phyloP scores from a whole-genome alignment of 768 basidiomycete genomes.

The Auriscalpium orientale region DNA sequence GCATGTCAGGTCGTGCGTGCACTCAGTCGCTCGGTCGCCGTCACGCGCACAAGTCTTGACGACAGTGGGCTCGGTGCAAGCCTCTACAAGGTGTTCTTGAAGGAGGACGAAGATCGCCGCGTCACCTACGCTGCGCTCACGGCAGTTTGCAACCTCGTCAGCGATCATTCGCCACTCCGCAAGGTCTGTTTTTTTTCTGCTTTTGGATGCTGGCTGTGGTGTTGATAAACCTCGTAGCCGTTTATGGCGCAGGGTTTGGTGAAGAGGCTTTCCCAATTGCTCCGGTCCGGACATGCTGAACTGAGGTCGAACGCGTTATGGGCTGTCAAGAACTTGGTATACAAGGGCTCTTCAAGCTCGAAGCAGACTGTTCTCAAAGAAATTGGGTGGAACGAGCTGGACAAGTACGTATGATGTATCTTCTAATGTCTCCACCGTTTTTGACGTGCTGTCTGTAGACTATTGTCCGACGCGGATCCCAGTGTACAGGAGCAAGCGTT shows the following conservation, averaged over 20 bases:
- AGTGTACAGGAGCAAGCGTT: slow-evolving; percentile 67
- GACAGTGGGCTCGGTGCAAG: slow-evolving; percentile 74
- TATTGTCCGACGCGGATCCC: slow-evolving; percentile 44
- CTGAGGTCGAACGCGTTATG: slow-evolving; percentile 71
- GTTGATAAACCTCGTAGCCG: slow-evolving; percentile 30
- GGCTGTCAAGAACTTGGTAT: slow-evolving; percentile 80
- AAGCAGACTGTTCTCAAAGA: slow-evolving; percentile 62
- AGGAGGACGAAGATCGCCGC: slow-evolving; percentile 55
- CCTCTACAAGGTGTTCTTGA: slow-evolving; percentile 52
- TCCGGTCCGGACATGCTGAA: slow-evolving; percentile 43
- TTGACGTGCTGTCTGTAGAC: slow-evolving; percentile 27
- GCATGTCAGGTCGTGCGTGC: slow-evolving; percentile 83
- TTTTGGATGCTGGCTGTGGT: neutral
- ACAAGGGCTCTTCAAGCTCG: slow-evolving; percentile 49
- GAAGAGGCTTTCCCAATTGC: slow-evolving; percentile 51
- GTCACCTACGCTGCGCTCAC: slow-evolving; percentile 66
- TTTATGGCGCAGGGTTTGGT: slow-evolving; percentile 66
- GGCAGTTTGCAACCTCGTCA: slow-evolving; percentile 79
- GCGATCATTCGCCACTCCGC: slow-evolving; percentile 77
- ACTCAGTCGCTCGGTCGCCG: slow-evolving; percentile 69
- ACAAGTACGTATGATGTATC: slow-evolving; percentile 35
- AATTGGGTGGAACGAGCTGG: slow-evolving; percentile 58
- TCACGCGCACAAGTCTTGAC: slow-evolving; percentile 76
- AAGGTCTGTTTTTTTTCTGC: slow-evolving; percentile 48
- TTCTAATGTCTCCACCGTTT: neutral